Conservation (phyloP, 2,329 filamentous ascomycete species). For the Ascochyta lentis region DNA sequence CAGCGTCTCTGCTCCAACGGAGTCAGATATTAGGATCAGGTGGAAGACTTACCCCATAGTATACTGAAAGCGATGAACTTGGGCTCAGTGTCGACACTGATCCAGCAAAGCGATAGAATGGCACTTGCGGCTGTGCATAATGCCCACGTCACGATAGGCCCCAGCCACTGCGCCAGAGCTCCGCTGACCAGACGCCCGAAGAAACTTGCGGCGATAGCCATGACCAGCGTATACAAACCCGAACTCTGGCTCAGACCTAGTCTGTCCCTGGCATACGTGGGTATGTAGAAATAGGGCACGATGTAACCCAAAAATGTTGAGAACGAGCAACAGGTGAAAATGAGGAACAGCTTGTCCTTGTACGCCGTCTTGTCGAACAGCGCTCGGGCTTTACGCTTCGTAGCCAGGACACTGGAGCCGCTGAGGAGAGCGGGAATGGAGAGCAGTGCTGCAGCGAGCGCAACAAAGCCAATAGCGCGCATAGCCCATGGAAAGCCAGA, state of each 20-base stretch:
- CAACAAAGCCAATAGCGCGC: constrained; percentile 44
- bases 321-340: constrained; percentile 46
- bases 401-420: constrained; percentile 37
- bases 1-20: neutral
- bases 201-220: constrained; percentile 44
- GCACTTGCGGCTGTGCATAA: constrained; percentile 38
- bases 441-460: constrained; percentile 37
- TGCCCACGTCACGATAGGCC: constrained; percentile 45
- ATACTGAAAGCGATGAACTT: constrained; percentile 45
- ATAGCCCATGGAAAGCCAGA: constrained; percentile 48
- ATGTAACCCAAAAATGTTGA: constrained; percentile 48
- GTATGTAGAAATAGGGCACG: constrained; percentile 48
- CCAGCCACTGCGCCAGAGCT: constrained; percentile 40
- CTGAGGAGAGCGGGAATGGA: constrained; percentile 46
- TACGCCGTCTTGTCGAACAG: constrained; percentile 46
- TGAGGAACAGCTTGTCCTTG: constrained; percentile 42
- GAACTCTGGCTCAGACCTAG: constrained; percentile 40
- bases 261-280: constrained; percentile 41
- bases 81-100: constrained; percentile 37
- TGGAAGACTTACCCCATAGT: constrained; percentile 41
- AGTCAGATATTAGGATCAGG: neutral
- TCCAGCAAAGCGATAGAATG: constrained; percentile 41
- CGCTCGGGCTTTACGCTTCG: constrained; percentile 37
- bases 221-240: constrained; percentile 43
- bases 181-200: constrained; percentile 43